Conservation (phyloP, 139 green algal genomes). For the Deuterostichococcus epilithicus region DNA sequence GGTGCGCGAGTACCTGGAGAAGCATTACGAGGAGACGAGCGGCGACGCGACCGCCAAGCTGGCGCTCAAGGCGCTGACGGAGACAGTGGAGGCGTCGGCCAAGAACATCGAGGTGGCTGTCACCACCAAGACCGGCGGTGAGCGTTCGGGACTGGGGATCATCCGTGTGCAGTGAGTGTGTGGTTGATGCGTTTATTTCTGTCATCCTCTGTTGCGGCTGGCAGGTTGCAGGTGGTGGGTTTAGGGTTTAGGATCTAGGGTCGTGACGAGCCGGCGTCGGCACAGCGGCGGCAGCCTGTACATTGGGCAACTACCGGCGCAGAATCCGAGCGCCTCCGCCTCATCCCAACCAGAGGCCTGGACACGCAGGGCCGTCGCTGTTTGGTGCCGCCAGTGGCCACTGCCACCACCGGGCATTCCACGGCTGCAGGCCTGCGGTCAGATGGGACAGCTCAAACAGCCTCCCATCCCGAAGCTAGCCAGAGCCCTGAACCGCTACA, state of each 20-base stretch:
- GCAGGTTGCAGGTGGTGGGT: not conserved
- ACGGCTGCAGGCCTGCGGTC: no score
- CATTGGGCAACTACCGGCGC: no score
- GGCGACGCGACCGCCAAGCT: slow-evolving; percentile 87
- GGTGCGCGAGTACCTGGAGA: slow-evolving; percentile 97
- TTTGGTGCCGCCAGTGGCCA: no score
- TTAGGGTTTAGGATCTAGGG: not conserved
- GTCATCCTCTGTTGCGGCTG: no score
- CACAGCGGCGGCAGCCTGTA: not conserved
- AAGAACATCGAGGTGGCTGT: slow-evolving; percentile 86
- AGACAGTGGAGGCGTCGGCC: slow-evolving; percentile 75
- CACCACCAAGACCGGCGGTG: slow-evolving; percentile 56
- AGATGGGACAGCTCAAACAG: not conserved
- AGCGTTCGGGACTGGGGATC: not conserved
- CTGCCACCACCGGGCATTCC: no score
- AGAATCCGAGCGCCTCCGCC: no score
- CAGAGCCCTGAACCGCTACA: not conserved
- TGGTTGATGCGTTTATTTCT: not conserved
- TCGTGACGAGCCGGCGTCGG: not conserved
- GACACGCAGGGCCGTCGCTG: no score
- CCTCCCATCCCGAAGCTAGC: not conserved
- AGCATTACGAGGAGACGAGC: slow-evolving; percentile 82
- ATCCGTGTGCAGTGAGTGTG: not conserved
- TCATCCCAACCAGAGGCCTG: no score
- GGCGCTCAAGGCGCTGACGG: slow-evolving; percentile 84